These are phyloP conservation scores for Penicillium brevicompactum DNA, from an alignment of 2,329 filamentous ascomycete species.

Conservation along the genomic window DNA sequence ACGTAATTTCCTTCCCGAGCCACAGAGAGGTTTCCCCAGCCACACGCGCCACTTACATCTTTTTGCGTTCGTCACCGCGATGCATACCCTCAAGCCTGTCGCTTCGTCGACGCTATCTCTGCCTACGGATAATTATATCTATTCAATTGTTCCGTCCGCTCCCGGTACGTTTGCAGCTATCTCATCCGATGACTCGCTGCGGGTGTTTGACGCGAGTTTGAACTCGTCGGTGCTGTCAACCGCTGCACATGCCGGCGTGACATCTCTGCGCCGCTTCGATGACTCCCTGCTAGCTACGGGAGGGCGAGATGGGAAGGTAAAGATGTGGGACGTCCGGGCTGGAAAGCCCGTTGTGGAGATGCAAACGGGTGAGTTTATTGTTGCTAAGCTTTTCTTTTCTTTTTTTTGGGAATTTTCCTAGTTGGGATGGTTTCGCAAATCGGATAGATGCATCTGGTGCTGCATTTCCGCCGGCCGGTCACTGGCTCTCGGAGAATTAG, in stretches of 20 bases:
- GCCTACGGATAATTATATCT: slow-evolving; percentile 46
- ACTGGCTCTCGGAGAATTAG: slow-evolving; percentile 17
- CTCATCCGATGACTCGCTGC: slow-evolving; percentile 49
- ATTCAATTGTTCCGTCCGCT: slow-evolving; percentile 37
- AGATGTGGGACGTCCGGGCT: slow-evolving; percentile 44
- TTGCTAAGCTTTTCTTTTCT: not conserved
- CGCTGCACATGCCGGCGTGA: slow-evolving; percentile 42
- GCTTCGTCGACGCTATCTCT: slow-evolving; percentile 43
- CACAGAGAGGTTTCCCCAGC: not conserved
- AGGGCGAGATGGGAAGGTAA: slow-evolving; percentile 45
- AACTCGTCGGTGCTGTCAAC: slow-evolving; percentile 19
- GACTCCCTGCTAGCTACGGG: slow-evolving; percentile 37
- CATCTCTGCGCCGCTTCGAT: slow-evolving; percentile 36
- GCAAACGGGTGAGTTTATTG: slow-evolving; percentile 35
- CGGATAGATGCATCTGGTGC: slow-evolving; percentile 1
- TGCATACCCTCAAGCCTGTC: slow-evolving; percentile 37
- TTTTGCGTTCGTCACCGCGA: slow-evolving; percentile 8
- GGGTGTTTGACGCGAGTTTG: slow-evolving; percentile 43
- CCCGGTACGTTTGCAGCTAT: slow-evolving; percentile 42
- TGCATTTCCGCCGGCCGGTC: slow-evolving; percentile 7
- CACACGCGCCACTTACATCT: not conserved
- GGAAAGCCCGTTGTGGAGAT: slow-evolving; percentile 36
- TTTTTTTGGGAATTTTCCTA: slow-evolving; percentile 6
- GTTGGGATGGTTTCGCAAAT: slow-evolving; percentile 3
- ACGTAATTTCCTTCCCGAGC: not conserved